These are phyloP conservation scores for Lichtheimia ornata DNA, from an alignment of 371 early-diverging fungal species.

Conservation along the genomic window DNA sequence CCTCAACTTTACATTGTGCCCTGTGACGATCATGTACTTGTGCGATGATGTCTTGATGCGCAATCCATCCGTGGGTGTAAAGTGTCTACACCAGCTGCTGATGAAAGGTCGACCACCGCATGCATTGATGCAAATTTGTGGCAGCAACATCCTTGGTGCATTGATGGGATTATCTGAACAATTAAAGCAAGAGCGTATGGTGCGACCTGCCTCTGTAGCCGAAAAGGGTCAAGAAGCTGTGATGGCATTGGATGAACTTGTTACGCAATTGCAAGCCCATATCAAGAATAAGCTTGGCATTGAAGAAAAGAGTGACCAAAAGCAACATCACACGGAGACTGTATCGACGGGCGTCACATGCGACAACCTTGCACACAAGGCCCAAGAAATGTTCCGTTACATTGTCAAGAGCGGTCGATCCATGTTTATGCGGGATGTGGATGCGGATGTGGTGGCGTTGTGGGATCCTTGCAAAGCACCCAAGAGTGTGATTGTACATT, in stretches of 20 bases:
- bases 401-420: conserved; percentile 53
- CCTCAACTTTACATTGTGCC: conserved; percentile 32
- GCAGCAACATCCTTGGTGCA: conserved; percentile 17
- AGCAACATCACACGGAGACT: conserved; percentile 27
- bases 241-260: neutral
- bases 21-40: conserved; percentile 20
- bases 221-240: neutral
- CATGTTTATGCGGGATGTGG: conserved; percentile 54
- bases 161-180: conserved; percentile 16
- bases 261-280: conserved; percentile 1
- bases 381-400: conserved; percentile 43
- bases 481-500: conserved; percentile 38
- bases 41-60: conserved; percentile 36
- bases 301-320: conserved; percentile 17
- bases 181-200: conserved; percentile 11
- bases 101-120: conserved; percentile 17
- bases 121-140: conserved; percentile 20
- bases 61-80: conserved; percentile 18
- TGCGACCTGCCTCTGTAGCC: neutral
- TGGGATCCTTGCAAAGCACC: conserved; percentile 27
- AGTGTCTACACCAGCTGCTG: conserved; percentile 20
- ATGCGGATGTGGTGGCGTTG: conserved; percentile 32
- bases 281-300: conserved; percentile 19
- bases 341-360: conserved; percentile 34
- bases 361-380: conserved; percentile 35